phyloP scores from a whole-genome alignment of 495 filamentous ascomycete species.

The Penicillium canescens region DNA sequence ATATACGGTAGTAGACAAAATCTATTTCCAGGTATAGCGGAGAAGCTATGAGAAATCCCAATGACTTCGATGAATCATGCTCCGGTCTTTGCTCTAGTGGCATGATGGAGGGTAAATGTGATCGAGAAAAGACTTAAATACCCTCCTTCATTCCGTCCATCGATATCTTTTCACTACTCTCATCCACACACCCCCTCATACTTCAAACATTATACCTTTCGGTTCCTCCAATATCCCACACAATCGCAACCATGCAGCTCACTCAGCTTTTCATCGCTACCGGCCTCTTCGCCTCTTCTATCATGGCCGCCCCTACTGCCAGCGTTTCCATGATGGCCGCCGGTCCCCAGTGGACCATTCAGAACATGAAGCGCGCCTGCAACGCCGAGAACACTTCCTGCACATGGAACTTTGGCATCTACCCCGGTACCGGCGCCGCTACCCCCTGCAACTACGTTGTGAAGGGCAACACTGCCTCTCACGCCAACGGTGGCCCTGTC shows the following conservation, averaged over 20 bases:
- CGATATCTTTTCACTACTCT: neutral
- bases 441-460: slow-evolving; percentile 44
- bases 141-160: neutral
- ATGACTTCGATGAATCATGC: neutral
- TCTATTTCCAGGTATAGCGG: slow-evolving; percentile 10
- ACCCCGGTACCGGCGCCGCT: slow-evolving; percentile 32
- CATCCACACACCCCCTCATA: neutral
- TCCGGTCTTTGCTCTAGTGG: neutral
- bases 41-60: neutral
- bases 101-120: neutral
- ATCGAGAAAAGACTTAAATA: slow-evolving; percentile 10
- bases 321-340: slow-evolving; percentile 37
- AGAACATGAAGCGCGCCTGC: slow-evolving; percentile 48
- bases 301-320: slow-evolving; percentile 37
- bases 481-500: slow-evolving; percentile 35
- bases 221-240: slow-evolving; percentile 4
- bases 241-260: slow-evolving; percentile 48
- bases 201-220: neutral
- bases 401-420: slow-evolving; percentile 48
- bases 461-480: slow-evolving; percentile 38
- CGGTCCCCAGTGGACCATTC: slow-evolving; percentile 48
- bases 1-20: neutral
- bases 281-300: slow-evolving; percentile 36
- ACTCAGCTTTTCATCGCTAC: slow-evolving; percentile 36
- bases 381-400: slow-evolving; percentile 44